A percentile compares a stretch with the other conserved stretches of the same genome.
phyloP scores from a whole-genome alignment of 148 eudicot genomes.

The Arbutus unedo region DNA sequence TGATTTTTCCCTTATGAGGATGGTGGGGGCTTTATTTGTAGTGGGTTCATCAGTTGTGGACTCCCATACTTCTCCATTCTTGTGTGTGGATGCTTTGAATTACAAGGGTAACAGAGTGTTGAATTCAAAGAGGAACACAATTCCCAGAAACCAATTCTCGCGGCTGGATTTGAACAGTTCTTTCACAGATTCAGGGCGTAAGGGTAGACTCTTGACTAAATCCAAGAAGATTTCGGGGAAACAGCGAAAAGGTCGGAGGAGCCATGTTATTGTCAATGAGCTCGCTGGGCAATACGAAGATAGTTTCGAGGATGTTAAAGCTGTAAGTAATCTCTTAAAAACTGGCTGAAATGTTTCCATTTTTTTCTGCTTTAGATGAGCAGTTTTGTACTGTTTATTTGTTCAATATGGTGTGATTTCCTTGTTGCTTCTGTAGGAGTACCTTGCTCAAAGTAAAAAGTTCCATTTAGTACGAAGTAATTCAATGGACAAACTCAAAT shows the following conservation, averaged over 20 bases:
- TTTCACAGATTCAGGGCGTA: constrained; percentile 28
- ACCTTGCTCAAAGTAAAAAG: too few species aligned
- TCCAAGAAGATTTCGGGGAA: constrained; percentile 34
- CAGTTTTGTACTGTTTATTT: neutral
- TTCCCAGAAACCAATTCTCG: constrained; percentile 24
- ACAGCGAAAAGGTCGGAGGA: constrained; percentile 33
- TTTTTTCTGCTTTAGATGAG: neutral
- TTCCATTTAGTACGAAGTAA: too few species aligned
- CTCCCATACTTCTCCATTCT: constrained; percentile 55
- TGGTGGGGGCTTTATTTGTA: constrained; percentile 64
- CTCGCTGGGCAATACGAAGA: constrained; percentile 94
- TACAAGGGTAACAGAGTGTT: constrained; percentile 32
- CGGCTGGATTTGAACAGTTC: constrained; percentile 38
- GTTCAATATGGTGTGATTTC: neutral
- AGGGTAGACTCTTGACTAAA: constrained; percentile 19
- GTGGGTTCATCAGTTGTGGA: constrained; percentile 73
- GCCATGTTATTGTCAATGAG: constrained; percentile 52
- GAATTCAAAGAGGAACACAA: constrained; percentile 22
- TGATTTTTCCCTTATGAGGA: constrained; percentile 14
- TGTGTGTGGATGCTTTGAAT: constrained; percentile 59
- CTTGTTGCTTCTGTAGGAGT: neutral
- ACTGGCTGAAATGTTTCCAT: neutral
- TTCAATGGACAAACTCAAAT: too few species aligned
- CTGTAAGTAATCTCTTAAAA: constrained; percentile 37
- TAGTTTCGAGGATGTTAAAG: constrained; percentile 74